Base-by-base conservation (phyloP, 2,329 filamentous ascomycete species). In the Fusarium cicatricum region DNA sequence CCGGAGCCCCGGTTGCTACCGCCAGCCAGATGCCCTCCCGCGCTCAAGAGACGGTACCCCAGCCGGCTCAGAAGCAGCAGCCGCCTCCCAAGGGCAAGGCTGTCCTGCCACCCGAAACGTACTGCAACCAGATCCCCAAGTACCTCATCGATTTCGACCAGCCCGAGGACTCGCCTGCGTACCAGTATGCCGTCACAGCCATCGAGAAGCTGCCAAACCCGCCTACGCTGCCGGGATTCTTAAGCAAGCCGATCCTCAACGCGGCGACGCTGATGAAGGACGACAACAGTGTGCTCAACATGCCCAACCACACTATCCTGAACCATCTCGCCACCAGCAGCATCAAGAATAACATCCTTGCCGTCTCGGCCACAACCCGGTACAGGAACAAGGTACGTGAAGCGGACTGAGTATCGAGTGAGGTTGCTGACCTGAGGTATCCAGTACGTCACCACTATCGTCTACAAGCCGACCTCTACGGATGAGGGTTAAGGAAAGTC, bases 251-350 rank as follows among this genome's bases (percentile, higher is more conserved):
- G 28, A 97, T 99, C 55, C 78, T 99, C 63, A 99, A 99, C 74
- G 91, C 91, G 42, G 89, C 88, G 3, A 92, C 91, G 21, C 88
- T 94, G 7, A 92, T 97, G 82, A 98, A 98, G 79, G 95, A 99
- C 73, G 95, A 99, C 76, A 97, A 94, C 75, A 97, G 93, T 76
- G 95, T 99, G 58, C 79, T 99, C 61, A 95, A 92, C 65, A 94
- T 97, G 84, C 95, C 95, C 12, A 99, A 98, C 70, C 94, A 99
- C 71, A 97, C 95, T 0, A 92, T 98, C 28, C 79, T 99, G 60
- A 99, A 99, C 66, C 95, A 99, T 74, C 80, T 99, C 66, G 94
- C 94, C 42, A 99, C 95, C 3, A 98, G 94, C 75, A 97, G 93
- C 74, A 99, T 99, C 75, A 97, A 97, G 80, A 92, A 97, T 66